Evolutionary conservation across 2,329 filamentous ascomycete genomes (phyloP).

Genomic region (Epicoccum sorghinum): DNA sequence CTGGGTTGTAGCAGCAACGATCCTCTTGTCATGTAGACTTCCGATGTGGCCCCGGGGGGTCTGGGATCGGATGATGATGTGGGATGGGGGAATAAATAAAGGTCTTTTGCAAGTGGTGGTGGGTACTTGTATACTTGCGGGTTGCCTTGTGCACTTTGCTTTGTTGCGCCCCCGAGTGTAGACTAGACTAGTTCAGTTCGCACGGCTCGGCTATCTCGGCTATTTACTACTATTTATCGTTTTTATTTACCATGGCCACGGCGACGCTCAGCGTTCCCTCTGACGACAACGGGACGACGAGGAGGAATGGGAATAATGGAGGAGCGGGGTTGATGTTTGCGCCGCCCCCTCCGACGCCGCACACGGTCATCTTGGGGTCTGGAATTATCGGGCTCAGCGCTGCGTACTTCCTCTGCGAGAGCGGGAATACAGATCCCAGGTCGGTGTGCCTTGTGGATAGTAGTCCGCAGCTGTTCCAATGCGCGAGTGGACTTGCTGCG

Average conservation of each 20-base stretch:
- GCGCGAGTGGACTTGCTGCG: conserved; percentile 74
- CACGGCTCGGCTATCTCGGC: neutral
- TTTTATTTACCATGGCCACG: no score
- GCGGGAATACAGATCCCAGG: conserved; percentile 44
- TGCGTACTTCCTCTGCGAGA: conserved; percentile 68
- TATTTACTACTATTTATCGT: neutral
- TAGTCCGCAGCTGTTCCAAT: conserved; percentile 68
- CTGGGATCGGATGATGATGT: no score
- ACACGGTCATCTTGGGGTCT: conserved; percentile 50
- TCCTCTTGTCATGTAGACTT: neutral
- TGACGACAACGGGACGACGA: neutral
- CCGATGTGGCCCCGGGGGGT: neutral
- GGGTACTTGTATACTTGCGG: no score
- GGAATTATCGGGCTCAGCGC: conserved; percentile 55
- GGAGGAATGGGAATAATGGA: no score
- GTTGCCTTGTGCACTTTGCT: no score
- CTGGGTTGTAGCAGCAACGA: no score
- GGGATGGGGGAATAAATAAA: no score
- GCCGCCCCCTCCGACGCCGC: neutral
- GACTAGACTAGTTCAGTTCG: no score
- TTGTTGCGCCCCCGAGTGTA: no score
- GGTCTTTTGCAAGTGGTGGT: no score
- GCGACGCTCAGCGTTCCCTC: no score
- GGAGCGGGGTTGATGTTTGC: neutral
- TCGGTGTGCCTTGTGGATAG: conserved; percentile 66